phyloP scores from a whole-genome alignment of 306 rosid genomes.

The Arachis stenosperma region DNA sequence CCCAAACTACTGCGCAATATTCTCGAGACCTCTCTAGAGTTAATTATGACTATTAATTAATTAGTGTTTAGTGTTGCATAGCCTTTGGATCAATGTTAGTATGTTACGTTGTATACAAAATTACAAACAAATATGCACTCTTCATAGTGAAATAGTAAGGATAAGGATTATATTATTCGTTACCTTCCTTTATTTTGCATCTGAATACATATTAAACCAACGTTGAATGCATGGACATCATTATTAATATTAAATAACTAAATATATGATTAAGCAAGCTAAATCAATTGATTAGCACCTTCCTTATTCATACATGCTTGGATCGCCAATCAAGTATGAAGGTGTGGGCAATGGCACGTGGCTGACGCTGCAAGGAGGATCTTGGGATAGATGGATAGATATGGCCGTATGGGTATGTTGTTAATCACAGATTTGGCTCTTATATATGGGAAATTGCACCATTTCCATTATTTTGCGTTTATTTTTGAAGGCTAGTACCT shows the following conservation, averaged over 20 bases:
- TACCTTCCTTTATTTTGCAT: not conserved
- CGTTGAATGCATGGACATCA: not conserved
- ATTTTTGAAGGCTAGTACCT: not conserved
- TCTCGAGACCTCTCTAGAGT: slow-evolving; percentile 16
- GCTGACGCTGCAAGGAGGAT: slow-evolving; percentile 36
- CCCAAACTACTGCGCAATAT: slow-evolving; percentile 36
- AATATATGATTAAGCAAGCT: too few relatives aligned
- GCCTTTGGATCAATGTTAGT: not conserved
- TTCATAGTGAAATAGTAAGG: not conserved
- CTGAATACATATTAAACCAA: not conserved
- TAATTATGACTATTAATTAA: slow-evolving; percentile 14
- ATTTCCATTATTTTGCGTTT: not conserved
- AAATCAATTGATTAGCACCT: not conserved
- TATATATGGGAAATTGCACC: not conserved
- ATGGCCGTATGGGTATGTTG: not conserved
- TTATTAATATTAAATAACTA: not conserved
- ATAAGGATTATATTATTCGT: not conserved
- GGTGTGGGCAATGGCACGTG: slow-evolving; percentile 27
- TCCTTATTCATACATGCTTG: not conserved
- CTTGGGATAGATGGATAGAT: not conserved
- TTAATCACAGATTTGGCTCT: not conserved
- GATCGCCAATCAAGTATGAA: not conserved
- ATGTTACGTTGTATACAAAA: not conserved
- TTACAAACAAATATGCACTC: not conserved
- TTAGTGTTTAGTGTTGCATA: slow-evolving; percentile 11